Percentiles rank a stretch among this genome's conserved stretches.
Evolutionary conservation across 805 yeast genomes (phyloP).

Genomic region (Saccharomycopsis babjevae): DNA sequence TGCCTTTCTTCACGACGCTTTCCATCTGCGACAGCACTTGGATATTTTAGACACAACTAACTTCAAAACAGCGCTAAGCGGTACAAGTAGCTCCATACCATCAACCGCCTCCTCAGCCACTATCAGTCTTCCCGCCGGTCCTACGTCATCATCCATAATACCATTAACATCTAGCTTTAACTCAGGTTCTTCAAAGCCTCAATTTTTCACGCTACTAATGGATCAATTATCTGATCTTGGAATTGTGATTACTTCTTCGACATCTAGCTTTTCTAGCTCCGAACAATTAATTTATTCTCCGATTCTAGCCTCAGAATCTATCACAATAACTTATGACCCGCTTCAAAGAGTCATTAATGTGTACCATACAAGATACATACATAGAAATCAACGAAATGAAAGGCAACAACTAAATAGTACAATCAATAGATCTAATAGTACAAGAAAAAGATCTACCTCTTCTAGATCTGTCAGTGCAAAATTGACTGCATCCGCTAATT

Average conservation of each 20-base stretch:
- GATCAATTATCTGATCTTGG: slow-evolving; percentile 75
- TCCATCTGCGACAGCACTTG: neutral
- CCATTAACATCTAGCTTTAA: neutral
- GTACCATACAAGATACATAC: slow-evolving; percentile 44
- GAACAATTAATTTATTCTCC: slow-evolving; percentile 56
- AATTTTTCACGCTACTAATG: slow-evolving; percentile 47
- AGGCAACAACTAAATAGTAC: neutral
- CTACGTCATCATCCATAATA: neutral
- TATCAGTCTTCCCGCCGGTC: neutral
- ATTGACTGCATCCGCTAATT: slow-evolving; percentile 14
- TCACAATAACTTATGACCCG: slow-evolving; percentile 49
- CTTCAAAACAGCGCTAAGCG: neutral
- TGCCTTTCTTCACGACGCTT: neutral
- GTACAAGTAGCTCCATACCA: neutral
- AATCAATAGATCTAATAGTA: slow-evolving; percentile 1
- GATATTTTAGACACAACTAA: neutral
- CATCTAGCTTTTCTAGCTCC: slow-evolving; percentile 47
- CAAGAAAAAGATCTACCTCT: slow-evolving; percentile 21
- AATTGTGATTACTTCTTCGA: slow-evolving; percentile 57
- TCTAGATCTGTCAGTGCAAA: slow-evolving; percentile 13
- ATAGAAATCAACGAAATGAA: neutral
- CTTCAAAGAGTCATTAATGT: slow-evolving; percentile 36
- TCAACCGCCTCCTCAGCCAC: neutral
- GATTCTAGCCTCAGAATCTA: slow-evolving; percentile 26
- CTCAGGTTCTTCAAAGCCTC: neutral